Evolutionary conservation across 2,329 filamentous ascomycete genomes (phyloP).

Genomic region (Colletotrichum noveboracense): DNA sequence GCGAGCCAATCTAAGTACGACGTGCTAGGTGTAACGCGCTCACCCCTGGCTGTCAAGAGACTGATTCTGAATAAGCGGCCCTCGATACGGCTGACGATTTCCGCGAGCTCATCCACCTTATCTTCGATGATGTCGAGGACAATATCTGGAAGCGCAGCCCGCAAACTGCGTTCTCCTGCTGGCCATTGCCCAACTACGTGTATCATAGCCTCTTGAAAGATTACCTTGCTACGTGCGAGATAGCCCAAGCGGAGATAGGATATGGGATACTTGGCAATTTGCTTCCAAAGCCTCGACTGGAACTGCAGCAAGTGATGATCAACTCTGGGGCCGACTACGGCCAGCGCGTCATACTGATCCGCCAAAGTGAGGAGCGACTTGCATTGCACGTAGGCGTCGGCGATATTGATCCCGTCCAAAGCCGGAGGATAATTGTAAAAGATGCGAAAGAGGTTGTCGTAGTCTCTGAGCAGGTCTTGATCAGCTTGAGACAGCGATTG

Average conservation of each 20-base stretch:
- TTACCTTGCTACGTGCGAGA: conserved; percentile 80
- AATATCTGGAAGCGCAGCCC: conserved; percentile 72
- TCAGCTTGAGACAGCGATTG: conserved; percentile 62
- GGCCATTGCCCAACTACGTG: conserved; percentile 97
- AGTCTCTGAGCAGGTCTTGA: conserved; percentile 83
- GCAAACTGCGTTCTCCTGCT: conserved; percentile 76
- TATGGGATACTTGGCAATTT: conserved; percentile 95
- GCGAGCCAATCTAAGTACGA: conserved; percentile 90
- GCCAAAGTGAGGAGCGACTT: conserved; percentile 86
- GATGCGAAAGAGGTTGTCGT: conserved; percentile 93
- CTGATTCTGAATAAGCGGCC: conserved; percentile 81
- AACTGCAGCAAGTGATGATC: conserved; percentile 95
- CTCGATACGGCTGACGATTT: conserved; percentile 80
- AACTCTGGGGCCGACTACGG: conserved; percentile 85
- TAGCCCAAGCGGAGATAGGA: conserved; percentile 91
- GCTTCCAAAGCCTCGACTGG: conserved; percentile 89
- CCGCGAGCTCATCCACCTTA: conserved; percentile 90
- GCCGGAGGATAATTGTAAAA: conserved; percentile 92
- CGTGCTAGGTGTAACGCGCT: conserved; percentile 80
- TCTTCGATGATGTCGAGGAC: conserved; percentile 93
- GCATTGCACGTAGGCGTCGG: conserved; percentile 91
- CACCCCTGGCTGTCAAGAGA: conserved; percentile 78
- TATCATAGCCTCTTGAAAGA: conserved; percentile 86
- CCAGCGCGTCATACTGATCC: conserved; percentile 92
- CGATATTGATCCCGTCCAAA: conserved; percentile 86